phyloP scores from a whole-genome alignment of 108 stramenopile species.

The Skeletonema menzelii region DNA sequence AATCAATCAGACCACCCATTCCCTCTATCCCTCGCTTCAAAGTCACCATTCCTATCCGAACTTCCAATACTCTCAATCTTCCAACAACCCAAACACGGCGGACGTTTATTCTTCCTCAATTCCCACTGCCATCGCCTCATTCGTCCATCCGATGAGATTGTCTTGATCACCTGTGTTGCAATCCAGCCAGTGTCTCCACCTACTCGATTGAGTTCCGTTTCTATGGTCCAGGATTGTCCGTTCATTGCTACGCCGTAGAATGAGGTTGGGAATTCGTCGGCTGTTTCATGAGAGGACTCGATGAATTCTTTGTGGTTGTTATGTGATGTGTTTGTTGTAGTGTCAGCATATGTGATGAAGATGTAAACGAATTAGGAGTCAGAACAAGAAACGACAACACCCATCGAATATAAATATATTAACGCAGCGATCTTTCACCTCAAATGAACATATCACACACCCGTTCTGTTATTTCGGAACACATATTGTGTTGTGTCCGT shows the following conservation, averaged over 20 bases:
- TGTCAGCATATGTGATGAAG: background rate
- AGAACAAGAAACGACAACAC: too few species aligned
- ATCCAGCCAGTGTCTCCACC: constrained; percentile 52
- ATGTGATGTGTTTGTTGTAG: background rate
- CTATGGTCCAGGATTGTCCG: constrained; percentile 45
- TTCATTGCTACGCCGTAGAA: constrained; percentile 58
- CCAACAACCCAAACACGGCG: constrained; percentile 45
- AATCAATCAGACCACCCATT: constrained; percentile 19
- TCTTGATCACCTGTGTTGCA: constrained; percentile 57
- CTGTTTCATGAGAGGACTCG: constrained; percentile 52
- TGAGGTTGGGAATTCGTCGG: constrained; percentile 45
- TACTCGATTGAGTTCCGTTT: constrained; percentile 38
- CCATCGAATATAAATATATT: background rate
- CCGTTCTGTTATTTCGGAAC: constrained; percentile 44
- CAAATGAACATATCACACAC: background rate
- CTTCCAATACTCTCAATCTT: constrained; percentile 47
- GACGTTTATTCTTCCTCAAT: constrained; percentile 40
- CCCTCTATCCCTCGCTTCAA: constrained; percentile 38
- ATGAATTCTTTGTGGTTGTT: constrained; percentile 36
- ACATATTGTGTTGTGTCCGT: constrained; percentile 43
- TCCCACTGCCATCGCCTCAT: constrained; percentile 55
- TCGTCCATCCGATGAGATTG: constrained; percentile 44
- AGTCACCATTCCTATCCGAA: constrained; percentile 51
- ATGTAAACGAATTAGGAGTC: background rate
- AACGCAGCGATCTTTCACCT: background rate